Evolutionary conservation across 2,329 filamentous ascomycete species (phyloP), one percentile per base, ranked within the genome.

Genomic region (Colletotrichum gloeosporioides): DNA sequence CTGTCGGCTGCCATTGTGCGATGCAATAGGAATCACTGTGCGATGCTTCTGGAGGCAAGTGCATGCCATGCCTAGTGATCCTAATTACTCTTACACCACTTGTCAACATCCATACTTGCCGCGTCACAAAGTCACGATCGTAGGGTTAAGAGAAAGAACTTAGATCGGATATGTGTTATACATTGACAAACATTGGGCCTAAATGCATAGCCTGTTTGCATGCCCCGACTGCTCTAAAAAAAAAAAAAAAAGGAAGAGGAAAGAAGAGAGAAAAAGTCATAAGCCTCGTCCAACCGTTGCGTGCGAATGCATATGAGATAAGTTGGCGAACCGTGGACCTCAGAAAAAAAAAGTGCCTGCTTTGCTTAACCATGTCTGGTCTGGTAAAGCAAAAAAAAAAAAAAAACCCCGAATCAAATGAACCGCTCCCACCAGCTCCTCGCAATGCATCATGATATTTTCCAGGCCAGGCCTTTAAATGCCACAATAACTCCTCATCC

Each of bases 401-500:
- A n/a, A n/a, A n/a, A n/a, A n/a, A n/a, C n/a, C n/a, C n/a, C n/a
- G n/a, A n/a, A n/a, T n/a, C n/a, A 39, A 39, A 69, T 12, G 6
- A 5, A 71, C 70, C 70, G 70, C 73, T 69, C 34, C 66, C 34
- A 36, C 75, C 65, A 75, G 75, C 75, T 75, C 75, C 75, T 66
- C 32, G 66, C 61, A 71, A 77, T 77, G 75, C 75, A 67, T 75
- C 71, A 67, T 75, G 49, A 77, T 22, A 70, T 67, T 77, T 75
- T 77, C 71, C 66, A 66, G 73, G 61, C 73, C 68, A 67, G 44
- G 73, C 68, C 61, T 64, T 77, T 77, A 78, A 77, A 75, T 73
- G 75, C 71, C 75, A 63, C 49, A 66, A 63, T 32, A 77, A 77
- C 75, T 77, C 75, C 75, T 71, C 36, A 59, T 71, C 9, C 36